A percentile compares a stretch with the other conserved stretches of the same genome.
phyloP scores from a whole-genome alignment of 2,329 filamentous ascomycete species.

The Diaporthe sp. region DNA sequence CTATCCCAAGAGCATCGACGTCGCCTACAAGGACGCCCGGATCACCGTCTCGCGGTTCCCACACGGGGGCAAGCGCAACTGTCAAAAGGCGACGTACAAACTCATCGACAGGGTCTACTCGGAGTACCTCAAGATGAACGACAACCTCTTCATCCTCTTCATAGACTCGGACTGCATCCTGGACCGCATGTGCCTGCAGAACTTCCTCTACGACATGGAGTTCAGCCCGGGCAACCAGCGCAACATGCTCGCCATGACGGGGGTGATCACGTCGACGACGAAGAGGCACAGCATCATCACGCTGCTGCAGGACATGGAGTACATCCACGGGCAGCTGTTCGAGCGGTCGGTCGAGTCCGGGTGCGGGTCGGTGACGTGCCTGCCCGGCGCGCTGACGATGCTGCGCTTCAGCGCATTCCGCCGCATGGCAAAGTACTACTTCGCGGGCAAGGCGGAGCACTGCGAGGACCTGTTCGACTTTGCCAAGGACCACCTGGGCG shows the following conservation, averaged over 20 bases:
- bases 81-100: conserved; percentile 93
- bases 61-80: conserved; percentile 93
- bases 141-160: conserved; percentile 95
- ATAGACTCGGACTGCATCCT: conserved; percentile 98
- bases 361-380: conserved; percentile 93
- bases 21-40: conserved; percentile 84
- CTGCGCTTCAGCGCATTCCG: conserved; percentile 96
- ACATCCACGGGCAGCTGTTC: conserved; percentile 96
- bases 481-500: conserved; percentile 93
- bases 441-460: conserved; percentile 95
- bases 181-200: conserved; percentile 91
- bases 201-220: conserved; percentile 99
- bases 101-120: conserved; percentile 94
- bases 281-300: conserved; percentile 91
- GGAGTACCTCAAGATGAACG: conserved; percentile 87
- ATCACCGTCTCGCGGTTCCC: conserved; percentile 93
- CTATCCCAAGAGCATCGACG: conserved; percentile 92
- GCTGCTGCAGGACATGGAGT: conserved; percentile 96
- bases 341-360: conserved; percentile 96
- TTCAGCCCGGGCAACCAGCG: conserved; percentile 91
- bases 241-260: conserved; percentile 98
- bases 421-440: conserved; percentile 98
- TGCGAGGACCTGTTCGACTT: conserved; percentile 98
- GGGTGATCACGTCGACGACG: conserved; percentile 95
- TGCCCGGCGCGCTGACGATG: conserved; percentile 96